Evolutionary conservation across 768 basidiomycete species (phyloP).

Genomic region (Hypsizygus marmoreus): DNA sequence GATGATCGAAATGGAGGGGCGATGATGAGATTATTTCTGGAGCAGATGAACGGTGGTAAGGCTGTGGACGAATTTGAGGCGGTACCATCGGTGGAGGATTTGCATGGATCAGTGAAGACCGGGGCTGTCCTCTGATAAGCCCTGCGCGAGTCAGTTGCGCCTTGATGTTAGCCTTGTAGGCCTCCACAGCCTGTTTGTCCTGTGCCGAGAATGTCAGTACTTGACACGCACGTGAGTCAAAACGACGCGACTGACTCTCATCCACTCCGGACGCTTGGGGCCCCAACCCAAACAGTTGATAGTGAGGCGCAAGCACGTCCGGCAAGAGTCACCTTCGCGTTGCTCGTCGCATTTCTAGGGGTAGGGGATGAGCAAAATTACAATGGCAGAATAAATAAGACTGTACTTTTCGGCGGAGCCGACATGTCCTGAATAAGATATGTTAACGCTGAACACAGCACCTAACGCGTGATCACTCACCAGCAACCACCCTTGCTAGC

Average conservation of each 20-base stretch:
- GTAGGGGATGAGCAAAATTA: conserved; percentile 8
- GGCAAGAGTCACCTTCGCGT: conserved; percentile 77
- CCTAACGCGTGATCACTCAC: conserved; percentile 43
- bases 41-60: conserved; percentile 35
- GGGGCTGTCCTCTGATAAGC: conserved; percentile 82
- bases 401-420: conserved; percentile 77
- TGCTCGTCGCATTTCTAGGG: conserved; percentile 87
- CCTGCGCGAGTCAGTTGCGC: conserved; percentile 75
- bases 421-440: conserved; percentile 66
- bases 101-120: conserved; percentile 51
- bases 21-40: conserved; percentile 18
- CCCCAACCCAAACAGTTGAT: conserved; percentile 89
- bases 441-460: conserved; percentile 13
- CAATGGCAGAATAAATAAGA: not conserved
- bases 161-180: conserved; percentile 84
- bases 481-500: conserved; percentile 79
- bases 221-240: conserved; percentile 4
- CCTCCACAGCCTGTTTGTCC: conserved; percentile 83
- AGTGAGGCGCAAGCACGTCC: conserved; percentile 77
- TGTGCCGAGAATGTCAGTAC: conserved; percentile 32
- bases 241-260: conserved; percentile 56
- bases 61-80: conserved; percentile 26
- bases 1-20: conserved; percentile 24
- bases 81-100: conserved; percentile 25
- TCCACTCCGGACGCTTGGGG: conserved; percentile 83